phyloP scores from a whole-genome alignment of 2,329 filamentous ascomycete species.

The Coniochaeta sp. region DNA sequence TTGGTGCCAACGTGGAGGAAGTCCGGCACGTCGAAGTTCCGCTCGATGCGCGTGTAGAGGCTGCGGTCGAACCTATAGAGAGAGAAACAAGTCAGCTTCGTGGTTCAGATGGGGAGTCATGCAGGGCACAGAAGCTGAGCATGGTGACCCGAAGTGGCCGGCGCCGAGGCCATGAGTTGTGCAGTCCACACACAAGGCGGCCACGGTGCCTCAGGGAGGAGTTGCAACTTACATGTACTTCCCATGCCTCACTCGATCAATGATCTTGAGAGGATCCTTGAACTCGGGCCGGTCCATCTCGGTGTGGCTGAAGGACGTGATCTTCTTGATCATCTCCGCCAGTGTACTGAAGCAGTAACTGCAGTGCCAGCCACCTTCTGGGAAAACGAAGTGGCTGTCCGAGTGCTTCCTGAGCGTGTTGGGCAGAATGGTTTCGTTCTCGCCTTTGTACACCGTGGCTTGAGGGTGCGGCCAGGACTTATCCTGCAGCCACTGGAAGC shows the following conservation, averaged over 20 bases:
- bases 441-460: constrained; percentile 32
- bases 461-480: constrained; percentile 36
- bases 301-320: constrained; percentile 33
- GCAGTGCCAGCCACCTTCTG: constrained; percentile 39
- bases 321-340: constrained; percentile 31
- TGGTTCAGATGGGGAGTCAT: too few relatives aligned
- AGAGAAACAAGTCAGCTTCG: too few relatives aligned
- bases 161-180: too few relatives aligned
- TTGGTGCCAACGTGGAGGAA: constrained; percentile 25
- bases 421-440: constrained; percentile 28
- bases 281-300: constrained; percentile 30
- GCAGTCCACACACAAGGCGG: too few relatives aligned
- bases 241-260: constrained; percentile 31
- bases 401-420: constrained; percentile 26
- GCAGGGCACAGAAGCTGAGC: too few relatives aligned
- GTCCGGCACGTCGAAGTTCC: constrained; percentile 33
- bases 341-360: constrained; percentile 35
- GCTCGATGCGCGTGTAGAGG: constrained; percentile 20
- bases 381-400: constrained; percentile 23
- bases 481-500: constrained; percentile 28
- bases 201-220: too few relatives aligned
- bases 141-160: too few relatives aligned
- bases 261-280: constrained; percentile 29
- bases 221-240: constrained; percentile 28
- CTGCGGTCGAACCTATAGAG: constrained; percentile 13